phyloP scores from a whole-genome alignment of 2,329 filamentous ascomycete genomes.

The Venturia pyrina region DNA sequence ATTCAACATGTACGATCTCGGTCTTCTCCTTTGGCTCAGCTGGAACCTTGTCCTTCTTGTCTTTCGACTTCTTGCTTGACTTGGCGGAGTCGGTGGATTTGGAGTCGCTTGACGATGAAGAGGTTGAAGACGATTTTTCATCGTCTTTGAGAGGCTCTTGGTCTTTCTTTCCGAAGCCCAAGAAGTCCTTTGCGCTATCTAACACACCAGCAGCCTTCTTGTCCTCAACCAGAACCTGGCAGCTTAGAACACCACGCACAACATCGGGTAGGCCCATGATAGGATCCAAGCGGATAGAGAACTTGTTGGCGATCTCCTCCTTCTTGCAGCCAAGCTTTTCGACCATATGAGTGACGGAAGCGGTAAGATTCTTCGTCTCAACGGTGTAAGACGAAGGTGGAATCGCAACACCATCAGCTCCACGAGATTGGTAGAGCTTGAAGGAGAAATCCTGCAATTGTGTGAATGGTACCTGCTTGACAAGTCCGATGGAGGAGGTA shows the following conservation, averaged over 20 bases:
- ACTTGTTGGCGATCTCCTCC: conserved; percentile 68
- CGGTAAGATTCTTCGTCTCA: conserved; percentile 76
- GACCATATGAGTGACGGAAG: conserved; percentile 66
- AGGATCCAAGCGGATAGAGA: conserved; percentile 61
- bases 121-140: conserved; percentile 36
- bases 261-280: conserved; percentile 75
- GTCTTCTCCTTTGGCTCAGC: conserved; percentile 38
- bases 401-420: conserved; percentile 29
- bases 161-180: conserved; percentile 81
- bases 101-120: conserved; percentile 24
- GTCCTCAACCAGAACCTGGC: conserved; percentile 62
- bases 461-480: conserved; percentile 77
- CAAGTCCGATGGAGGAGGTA: conserved; percentile 61
- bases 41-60: conserved; percentile 28
- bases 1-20: conserved; percentile 42
- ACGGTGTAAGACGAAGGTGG: conserved; percentile 50
- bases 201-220: conserved; percentile 68
- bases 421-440: conserved; percentile 62
- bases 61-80: conserved; percentile 32
- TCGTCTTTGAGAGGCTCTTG: conserved; percentile 58
- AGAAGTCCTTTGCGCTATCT: conserved; percentile 90
- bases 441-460: conserved; percentile 75
- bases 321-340: conserved; percentile 69
- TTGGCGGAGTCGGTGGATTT: conserved; percentile 28
- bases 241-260: conserved; percentile 66